A percentile compares a stretch with the other conserved stretches of the same genome.
Evolutionary conservation across 805 yeast species (phyloP).

Genomic region (Candida endomychidarum): DNA sequence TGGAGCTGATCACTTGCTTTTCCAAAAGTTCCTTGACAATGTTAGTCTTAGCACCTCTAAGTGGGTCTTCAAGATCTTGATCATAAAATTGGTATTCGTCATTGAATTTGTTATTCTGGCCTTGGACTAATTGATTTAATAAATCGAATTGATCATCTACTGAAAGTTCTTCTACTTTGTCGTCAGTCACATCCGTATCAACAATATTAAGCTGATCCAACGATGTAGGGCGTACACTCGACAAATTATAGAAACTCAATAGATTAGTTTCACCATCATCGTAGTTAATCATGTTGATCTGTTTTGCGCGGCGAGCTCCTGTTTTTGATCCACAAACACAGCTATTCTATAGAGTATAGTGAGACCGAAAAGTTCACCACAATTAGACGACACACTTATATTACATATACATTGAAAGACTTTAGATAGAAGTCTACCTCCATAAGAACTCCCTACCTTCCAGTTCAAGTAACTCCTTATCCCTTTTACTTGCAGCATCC

Average conservation of each 20-base stretch:
- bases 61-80: constrained; percentile 34
- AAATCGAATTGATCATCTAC: constrained; percentile 32
- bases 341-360: too few relatives aligned
- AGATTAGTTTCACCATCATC: constrained; percentile 30
- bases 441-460: background rate
- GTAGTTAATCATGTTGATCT: constrained; percentile 27
- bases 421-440: too few relatives aligned
- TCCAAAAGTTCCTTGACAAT: constrained; percentile 26
- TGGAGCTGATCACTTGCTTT: constrained; percentile 24
- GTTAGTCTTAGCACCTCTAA: constrained; percentile 30
- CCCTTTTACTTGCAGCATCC: background rate
- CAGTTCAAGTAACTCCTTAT: background rate
- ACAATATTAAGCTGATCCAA: constrained; percentile 18
- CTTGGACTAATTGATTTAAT: constrained; percentile 26
- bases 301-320: too few relatives aligned
- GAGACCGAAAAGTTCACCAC: too few relatives aligned
- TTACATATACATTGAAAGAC: too few relatives aligned
- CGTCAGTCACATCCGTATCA: constrained; percentile 19
- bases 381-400: background rate
- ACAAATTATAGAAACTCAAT: constrained; percentile 29
- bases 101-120: constrained; percentile 1
- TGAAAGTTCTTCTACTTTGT: constrained; percentile 20
- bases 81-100: constrained; percentile 13
- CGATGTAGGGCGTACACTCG: constrained; percentile 23
- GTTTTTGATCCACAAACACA: background rate